These are phyloP conservation scores for Huntiella decipiens DNA, from an alignment of 2,329 filamentous ascomycete species.

Conservation along the genomic window DNA sequence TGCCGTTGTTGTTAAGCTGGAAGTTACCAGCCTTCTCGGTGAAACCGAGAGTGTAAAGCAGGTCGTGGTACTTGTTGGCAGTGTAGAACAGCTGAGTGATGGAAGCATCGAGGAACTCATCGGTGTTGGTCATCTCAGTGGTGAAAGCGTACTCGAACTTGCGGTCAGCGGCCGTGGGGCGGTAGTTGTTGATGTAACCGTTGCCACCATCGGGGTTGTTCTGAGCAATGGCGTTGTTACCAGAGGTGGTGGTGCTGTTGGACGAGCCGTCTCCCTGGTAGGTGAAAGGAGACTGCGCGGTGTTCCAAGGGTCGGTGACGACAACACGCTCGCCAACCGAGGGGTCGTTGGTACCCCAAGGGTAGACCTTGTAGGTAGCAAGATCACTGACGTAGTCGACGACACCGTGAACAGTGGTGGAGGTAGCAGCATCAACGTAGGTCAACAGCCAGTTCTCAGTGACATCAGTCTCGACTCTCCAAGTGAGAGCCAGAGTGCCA, in stretches of 20 bases:
- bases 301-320: slow-evolving; percentile 30
- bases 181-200: slow-evolving; percentile 21
- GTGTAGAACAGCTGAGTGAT: slow-evolving; percentile 43
- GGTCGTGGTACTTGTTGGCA: slow-evolving; percentile 38
- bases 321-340: slow-evolving; percentile 25
- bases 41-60: slow-evolving; percentile 38
- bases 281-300: slow-evolving; percentile 28
- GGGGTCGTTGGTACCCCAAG: slow-evolving; percentile 36
- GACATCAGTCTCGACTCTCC: slow-evolving; percentile 40
- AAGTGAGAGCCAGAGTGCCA: slow-evolving; percentile 28
- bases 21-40: slow-evolving; percentile 41
- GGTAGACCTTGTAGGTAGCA: slow-evolving; percentile 35
- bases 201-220: slow-evolving; percentile 28
- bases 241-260: slow-evolving; percentile 32
- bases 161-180: slow-evolving; percentile 24
- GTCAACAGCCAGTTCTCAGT: slow-evolving; percentile 38
- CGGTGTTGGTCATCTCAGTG: slow-evolving; percentile 18
- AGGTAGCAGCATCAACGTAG: slow-evolving; percentile 33
- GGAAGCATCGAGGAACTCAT: slow-evolving; percentile 32
- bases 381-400: slow-evolving; percentile 36
- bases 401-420: slow-evolving; percentile 30
- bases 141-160: slow-evolving; percentile 30
- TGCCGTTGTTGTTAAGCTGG: slow-evolving; percentile 34
- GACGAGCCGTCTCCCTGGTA: slow-evolving; percentile 31
- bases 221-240: slow-evolving; percentile 41